Evolutionary conservation across 768 basidiomycete species (phyloP).

Genomic region (Exidia glandulosa): DNA sequence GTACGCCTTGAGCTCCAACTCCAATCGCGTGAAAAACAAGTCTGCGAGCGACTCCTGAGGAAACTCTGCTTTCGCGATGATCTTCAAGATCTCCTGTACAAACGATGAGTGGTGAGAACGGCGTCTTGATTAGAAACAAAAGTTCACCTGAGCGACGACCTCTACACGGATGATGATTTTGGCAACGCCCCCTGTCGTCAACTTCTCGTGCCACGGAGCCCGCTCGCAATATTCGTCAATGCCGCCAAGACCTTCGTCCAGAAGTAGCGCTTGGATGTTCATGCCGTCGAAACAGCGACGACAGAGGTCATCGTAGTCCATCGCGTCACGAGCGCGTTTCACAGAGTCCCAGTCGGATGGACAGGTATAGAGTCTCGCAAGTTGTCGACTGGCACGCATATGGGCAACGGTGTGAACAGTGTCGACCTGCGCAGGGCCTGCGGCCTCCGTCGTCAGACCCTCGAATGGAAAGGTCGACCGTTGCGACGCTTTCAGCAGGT

Average conservation of each 20-base stretch:
- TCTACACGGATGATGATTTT: slow-evolving; percentile 63
- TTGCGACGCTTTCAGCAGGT: slow-evolving; percentile 40
- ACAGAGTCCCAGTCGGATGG: slow-evolving; percentile 47
- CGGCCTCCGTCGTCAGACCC: slow-evolving; percentile 54
- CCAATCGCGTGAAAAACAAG: slow-evolving; percentile 16
- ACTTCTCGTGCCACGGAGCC: slow-evolving; percentile 52
- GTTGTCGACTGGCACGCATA: slow-evolving; percentile 44
- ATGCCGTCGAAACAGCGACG: slow-evolving; percentile 39
- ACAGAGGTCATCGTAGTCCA: slow-evolving; percentile 51
- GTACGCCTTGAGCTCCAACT: slow-evolving; percentile 21
- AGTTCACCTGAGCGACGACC: slow-evolving; percentile 52
- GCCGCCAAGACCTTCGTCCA: slow-evolving; percentile 62
- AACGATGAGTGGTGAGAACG: too few species aligned
- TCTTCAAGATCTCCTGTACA: background rate
- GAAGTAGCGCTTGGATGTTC: slow-evolving; percentile 54
- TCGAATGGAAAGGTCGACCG: slow-evolving; percentile 45
- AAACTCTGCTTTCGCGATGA: background rate
- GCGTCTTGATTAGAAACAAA: background rate
- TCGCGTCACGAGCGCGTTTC: slow-evolving; percentile 31
- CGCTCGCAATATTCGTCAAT: slow-evolving; percentile 35
- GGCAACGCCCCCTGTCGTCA: slow-evolving; percentile 34
- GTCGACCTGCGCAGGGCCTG: slow-evolving; percentile 41
- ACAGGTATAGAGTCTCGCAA: slow-evolving; percentile 35
- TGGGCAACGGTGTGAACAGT: slow-evolving; percentile 47
- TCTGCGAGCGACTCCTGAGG: background rate